phyloP scores from a whole-genome alignment of 306 rosid species.

The Rosa rugosa region DNA sequence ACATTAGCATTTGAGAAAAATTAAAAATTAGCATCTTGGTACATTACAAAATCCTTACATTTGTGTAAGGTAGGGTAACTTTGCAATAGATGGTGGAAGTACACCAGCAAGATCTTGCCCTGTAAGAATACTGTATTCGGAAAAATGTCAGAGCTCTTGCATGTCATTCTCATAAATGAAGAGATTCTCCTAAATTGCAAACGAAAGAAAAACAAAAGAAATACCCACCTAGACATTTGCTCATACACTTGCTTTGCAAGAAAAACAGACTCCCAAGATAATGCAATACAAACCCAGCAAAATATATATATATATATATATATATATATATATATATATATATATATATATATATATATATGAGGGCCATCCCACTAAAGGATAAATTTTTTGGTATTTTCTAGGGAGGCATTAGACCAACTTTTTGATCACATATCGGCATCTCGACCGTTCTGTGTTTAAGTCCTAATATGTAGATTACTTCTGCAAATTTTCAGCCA shows the following conservation, averaged over 20 bases:
- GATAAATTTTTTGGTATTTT: too few relatives aligned
- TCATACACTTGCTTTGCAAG: neutral
- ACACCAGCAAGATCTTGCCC: conserved; percentile 24
- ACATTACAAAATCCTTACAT: conserved; percentile 1
- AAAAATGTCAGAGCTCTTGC: neutral
- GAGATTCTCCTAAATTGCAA: neutral
- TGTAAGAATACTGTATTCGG: neutral
- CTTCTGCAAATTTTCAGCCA: too few relatives aligned
- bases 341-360: too few relatives aligned
- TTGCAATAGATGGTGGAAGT: conserved; percentile 12
- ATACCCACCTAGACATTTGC: neutral
- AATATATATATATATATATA: too few relatives aligned
- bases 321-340: too few relatives aligned
- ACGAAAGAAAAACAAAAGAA: neutral
- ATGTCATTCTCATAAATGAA: neutral
- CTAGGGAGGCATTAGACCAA: too few relatives aligned
- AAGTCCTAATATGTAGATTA: too few relatives aligned
- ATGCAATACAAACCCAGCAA: neutral
- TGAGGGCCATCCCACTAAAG: too few relatives aligned
- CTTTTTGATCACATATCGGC: too few relatives aligned
- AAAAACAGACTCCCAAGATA: neutral
- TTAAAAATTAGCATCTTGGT: neutral
- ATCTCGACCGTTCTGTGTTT: too few relatives aligned
- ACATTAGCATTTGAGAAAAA: neutral
- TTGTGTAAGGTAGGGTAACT: conserved; percentile 12